Base-by-base conservation (phyloP, 2,329 filamentous ascomycete genomes). In the Fusarium irregulare region DNA sequence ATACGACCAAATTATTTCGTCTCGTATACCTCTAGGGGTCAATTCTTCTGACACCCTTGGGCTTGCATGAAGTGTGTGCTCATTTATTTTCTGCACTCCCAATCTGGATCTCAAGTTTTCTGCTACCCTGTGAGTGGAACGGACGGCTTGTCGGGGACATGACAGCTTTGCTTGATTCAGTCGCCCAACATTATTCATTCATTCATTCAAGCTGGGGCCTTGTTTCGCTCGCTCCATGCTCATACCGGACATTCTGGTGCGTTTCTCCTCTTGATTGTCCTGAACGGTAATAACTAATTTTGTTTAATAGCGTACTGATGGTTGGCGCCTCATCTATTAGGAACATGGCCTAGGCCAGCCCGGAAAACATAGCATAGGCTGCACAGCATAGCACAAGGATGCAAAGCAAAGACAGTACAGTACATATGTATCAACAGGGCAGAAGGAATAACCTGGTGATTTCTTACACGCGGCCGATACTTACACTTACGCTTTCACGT, bases 311-410 rank as follows among this genome's bases (percentile, higher is more conserved):
- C 54, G 55, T 23, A 47, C 66, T 58, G 46, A 66, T 60, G 47
- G 66, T 69, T 55, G 60, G 60, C 70, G 61, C 57, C 68, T 66
- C 63, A 66, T 72, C 67, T 67, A 70, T 70, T 34, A 69, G 57
- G 47, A 57, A 66, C 61, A 63, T 50, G 54, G 49, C 54, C 56
- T 25, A 64, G 57, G 46, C 54, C 46, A 37, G 27, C 49, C 56
- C 48, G 58, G 30, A 53, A 68, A 59, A 34, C 50, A 48, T 60
- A 60, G 28, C 47, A 66, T 45, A 27, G 51, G 21, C 57, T 62
- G 55, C 55, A 59, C 58, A 63, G 34, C 48, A 57, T 45, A 49
- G 27, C 13, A 40, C 64, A 65, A 40, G 41, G 68, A 59, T 40
- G 51, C 45, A 30, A 57, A 64, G 45, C 42, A 45, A 51, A 62